Evolutionary conservation across 106 monocot genomes (phyloP), one percentile per base, ranked within the genome.

Genomic region (Allium fistulosum): DNA sequence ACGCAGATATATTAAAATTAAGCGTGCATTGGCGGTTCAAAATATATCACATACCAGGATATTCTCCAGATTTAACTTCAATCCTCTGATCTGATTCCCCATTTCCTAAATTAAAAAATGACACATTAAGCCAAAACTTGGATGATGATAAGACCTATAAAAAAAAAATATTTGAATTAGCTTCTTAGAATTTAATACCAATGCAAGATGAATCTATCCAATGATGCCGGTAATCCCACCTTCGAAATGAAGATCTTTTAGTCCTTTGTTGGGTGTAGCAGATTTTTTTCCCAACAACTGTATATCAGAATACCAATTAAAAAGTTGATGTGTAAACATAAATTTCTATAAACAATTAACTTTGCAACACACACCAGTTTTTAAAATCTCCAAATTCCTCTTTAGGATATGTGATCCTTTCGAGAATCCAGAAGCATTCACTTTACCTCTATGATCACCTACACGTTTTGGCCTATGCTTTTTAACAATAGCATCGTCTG

Each of bases 211-310:
- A 17, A 46, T 76, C 75, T 26, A 79, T 17, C 46, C 79, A 74
- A 51, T 69, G 50, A 60, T 57, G 74, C 49, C 80, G 72, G 46
- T 77, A 77, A 66, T 79, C 87, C 70, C 69, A 82, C 67, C 77
- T 84, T 75, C 89, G 92, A 62, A 84, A 86, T 63, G 74, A 60
- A 49, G 71, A 69, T 46, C 84, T 78, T 50, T 88, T 83, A 57
- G 88, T 84, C 71, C 86, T 77, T 81, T 79, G 83, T 0, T 92
- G 97, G 17, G 78, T 88, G 77, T 79, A 92, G 51, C 76, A 80
- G 55, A 87, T 71, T 68, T 87, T 92, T 68, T 75, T 92, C 22
- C 22, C 22, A 22, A 22, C 22, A 22, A 22, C 22, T 22, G 22
- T 22, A 75, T 76, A 70, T 28, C 71, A 16, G 51, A 49, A 17